Evolutionary conservation across 768 basidiomycete genomes (phyloP), one percentile per base, ranked within the genome.

Genomic region (Termitomyces sp.): DNA sequence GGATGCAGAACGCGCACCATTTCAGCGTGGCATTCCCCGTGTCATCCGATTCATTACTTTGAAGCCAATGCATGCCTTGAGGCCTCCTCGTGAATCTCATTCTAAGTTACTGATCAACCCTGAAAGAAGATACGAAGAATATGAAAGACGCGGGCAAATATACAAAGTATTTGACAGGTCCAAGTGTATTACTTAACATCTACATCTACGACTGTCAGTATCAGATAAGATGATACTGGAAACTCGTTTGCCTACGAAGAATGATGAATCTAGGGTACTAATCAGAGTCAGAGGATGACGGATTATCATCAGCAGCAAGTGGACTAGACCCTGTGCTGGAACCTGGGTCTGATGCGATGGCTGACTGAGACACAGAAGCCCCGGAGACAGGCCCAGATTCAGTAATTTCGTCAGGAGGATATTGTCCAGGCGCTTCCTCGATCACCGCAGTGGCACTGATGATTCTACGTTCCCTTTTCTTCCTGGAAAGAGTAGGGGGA

Each of bases 401-500:
- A 51, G 51, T n/a, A 13, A n/a, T 12, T 18, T 18, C 51, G 10
- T 37, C 26, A n/a, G 24, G 36, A 41, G 28, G 10, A 39, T 13
- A 4, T 28, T 52, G 51, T 28, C 10, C 52, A n/a, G 45, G 46
- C n/a, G 29, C 29, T n/a, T 58, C 60, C 46, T 85, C 82, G 8
- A 72, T 70, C 51, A 85, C 73, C 33, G 70, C 75, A 44, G 74
- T 77, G 0, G 83, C 79, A 57, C 83, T 84, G 15, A 72, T 77
- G 5, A 84, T 75, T 60, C 82, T 83, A 9, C 83, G 74, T 59
- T 78, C 77, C 61, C 75, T 76, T 47, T 72, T 65, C 66, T 74
- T 72, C 59, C 72, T 62, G 54, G 69, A 33, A 5, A 66, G 46
- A 47, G 46, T 20, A 29, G 65, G 59, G 0, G 61, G 36, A 18